phyloP scores from a whole-genome alignment of 2,329 filamentous ascomycete species.

The Fusarium pilosicola region DNA sequence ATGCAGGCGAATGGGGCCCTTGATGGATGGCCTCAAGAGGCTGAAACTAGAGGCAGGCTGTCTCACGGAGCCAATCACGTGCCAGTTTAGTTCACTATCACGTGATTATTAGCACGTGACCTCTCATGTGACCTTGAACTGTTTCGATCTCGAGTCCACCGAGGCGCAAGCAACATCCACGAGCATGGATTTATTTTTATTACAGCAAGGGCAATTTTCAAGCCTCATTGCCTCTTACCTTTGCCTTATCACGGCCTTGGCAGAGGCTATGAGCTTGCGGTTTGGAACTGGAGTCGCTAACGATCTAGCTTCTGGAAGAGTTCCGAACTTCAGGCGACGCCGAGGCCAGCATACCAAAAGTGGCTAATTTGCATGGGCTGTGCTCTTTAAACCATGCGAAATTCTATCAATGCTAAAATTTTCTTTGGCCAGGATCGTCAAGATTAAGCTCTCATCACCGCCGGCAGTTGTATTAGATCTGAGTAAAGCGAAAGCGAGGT shows the following conservation, averaged over 20 bases:
- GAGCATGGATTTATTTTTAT: conserved; percentile 14
- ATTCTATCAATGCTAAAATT: background rate
- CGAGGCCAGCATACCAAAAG: background rate
- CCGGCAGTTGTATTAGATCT: conserved; percentile 1
- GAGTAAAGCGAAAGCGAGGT: background rate
- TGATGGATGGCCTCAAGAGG: conserved; percentile 37
- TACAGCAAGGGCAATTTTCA: background rate
- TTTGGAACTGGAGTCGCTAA: conserved; percentile 4
- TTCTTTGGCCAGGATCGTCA: background rate
- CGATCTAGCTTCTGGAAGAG: conserved; percentile 13
- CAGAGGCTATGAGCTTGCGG: conserved; percentile 5
- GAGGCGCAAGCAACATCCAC: background rate
- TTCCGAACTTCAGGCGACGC: background rate
- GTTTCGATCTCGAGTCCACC: background rate
- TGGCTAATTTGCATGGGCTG: conserved; percentile 7
- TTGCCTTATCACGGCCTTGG: background rate
- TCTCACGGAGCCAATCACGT: conserved; percentile 30
- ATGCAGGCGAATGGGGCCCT: conserved; percentile 38
- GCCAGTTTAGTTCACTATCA: rapidly evolving
- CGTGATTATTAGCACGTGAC: background rate
- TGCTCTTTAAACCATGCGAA: conserved; percentile 3
- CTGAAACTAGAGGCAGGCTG: conserved; percentile 36
- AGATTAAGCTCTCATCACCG: background rate
- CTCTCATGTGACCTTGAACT: rapidly evolving
- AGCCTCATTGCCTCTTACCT: background rate